Base-by-base conservation (phyloP, 2,329 filamentous ascomycete genomes). In the Hymenotorrendiella dingleyae region DNA sequence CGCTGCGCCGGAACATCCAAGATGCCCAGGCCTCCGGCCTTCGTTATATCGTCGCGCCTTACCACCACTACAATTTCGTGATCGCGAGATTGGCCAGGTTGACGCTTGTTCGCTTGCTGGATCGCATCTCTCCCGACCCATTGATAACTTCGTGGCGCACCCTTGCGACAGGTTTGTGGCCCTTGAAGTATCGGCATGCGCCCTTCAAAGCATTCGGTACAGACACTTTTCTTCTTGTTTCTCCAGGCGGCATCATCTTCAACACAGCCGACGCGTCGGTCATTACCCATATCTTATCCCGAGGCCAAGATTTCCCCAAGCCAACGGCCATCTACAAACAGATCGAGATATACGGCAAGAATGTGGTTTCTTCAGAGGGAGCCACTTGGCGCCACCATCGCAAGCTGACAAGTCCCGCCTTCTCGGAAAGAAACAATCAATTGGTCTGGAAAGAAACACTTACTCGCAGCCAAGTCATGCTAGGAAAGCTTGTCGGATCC, bases 141-240 rank as follows among this genome's bases (percentile, higher is more conserved):
- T 19, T 36, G 6, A 22, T 45, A 16, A 43, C 44, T 8, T 53
- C 50, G 17, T 50, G 45, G 50, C 41, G 47, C 17, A 19, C 29
- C 23, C 26, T 50, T 6, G 38, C 37, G 12, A 41, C 43, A 23
- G 29, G 36, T 4, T 33, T 34, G 3, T 53, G 47, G 50, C 49
- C 47, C 8, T 36, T 50, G 17, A 45, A 47, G 27, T 36, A 47
- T 10, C 41, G 46, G 8, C 48, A 53, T 42, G 48, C 41, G 16
- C 43, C 48, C 3, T 53, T 53, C 30, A 40, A 40, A 19, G 29
- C 17, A 3, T 32, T 50, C 12, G 43, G 48, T 5, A 42, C 43
- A 4, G 80, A 86, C 52, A 69, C 73, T 11, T 81, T 86, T 55
- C 54, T 86, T 9, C 53, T 79, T n/a, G 80, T 80, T 8, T 71